Base-by-base conservation (phyloP, 208 protist species). In the Trypanosoma brucei region DNA sequence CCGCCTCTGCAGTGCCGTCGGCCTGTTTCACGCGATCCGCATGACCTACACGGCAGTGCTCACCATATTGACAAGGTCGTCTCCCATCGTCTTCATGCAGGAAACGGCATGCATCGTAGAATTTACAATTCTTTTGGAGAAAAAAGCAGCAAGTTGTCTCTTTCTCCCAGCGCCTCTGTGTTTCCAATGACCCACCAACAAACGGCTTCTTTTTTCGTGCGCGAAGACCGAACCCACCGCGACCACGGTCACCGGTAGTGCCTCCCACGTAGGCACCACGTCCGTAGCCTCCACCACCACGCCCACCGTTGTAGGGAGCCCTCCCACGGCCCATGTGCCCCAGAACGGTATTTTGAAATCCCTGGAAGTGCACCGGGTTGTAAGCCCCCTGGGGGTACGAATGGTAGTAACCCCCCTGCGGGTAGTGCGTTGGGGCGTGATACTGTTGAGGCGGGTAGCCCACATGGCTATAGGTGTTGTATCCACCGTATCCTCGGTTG, bases 101-200 rank as follows among this genome's bases (percentile, higher is more conserved):
- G 68, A 91, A 94, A 60, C 83, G 83, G 75, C 88, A 94, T 7
- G 55, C 62, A 7, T 90, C 84, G 48, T 72, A 76, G 60, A 90
- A 94, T 68, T 87, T 88, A 71, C 88, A 94, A 51, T 73, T 81
- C 37, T 84, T 84, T 67, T 94, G 84, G 11, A 79, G 68, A 65
- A 81, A 79, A 73, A 94, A 94, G 64, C 88, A 94, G 76, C 88
- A 94, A 42, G 75, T 71, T 31, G 82, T 91, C 55, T 87, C 72
- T 50, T 75, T 65, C 62, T 91, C 84, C 74, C 76, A 94, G 62
- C 86, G 76, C 9, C 78, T 71, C 63, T 91, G 83, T 6, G 81
- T 83, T 74, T 94, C 84, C 52, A 94, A 76, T 14, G 78, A 80
- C 40, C 86, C 86, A 13, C 86, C 86, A 55, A 93, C 86, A 65